Evolutionary conservation across 225 moss, liverwort and hornwort genomes (phyloP), one percentile per base, ranked within the genome.

Genomic region (Asterella californica): DNA sequence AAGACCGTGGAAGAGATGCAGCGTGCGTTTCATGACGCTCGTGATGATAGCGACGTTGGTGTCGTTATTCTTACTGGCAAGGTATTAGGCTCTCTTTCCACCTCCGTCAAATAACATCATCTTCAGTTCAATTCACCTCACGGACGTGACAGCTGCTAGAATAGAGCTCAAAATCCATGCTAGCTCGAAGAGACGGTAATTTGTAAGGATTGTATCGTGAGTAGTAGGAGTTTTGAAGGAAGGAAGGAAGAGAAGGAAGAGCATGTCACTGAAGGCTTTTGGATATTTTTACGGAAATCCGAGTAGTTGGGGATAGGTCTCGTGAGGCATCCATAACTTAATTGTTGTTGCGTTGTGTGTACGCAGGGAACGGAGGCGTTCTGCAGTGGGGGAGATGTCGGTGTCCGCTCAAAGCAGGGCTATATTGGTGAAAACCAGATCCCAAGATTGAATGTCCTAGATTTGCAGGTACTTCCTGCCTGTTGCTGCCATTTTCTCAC

Each of bases 311-410:
- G 15, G 5, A 38, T 48, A 46, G 37, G 21, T 72, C 11, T 29
- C 52, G 45, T 21, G 54, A 19, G 0, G 15, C 75, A 66, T 65
- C 25, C 75, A 72, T 29, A 70, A 50, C 2, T 61, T 65, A 34
- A 66, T 70, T 30, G 52, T 38, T 22, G 33, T 42, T 45, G 11
- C 59, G 42, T 65, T 46, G 53, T 73, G 17, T 2, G 33, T 38
- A 79, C 79, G 70, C 92, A 99, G 95, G 99, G 99, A 63, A 93
- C 82, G 34, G 84, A 91, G 78, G 95, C 99, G 15, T 99, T 99
- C 78, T 99, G 99, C 82, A 99, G 99, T 62, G 99, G 99, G 82
- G 99, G 99, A 54, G 99, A 99, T 86, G 88, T 95, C 78, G 91
- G 90, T 48, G 93, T 92, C 65, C 91, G 99, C 29, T 93, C 95